Conservation (phyloP, 1,139 yeast species). For the Pichia sp. region DNA sequence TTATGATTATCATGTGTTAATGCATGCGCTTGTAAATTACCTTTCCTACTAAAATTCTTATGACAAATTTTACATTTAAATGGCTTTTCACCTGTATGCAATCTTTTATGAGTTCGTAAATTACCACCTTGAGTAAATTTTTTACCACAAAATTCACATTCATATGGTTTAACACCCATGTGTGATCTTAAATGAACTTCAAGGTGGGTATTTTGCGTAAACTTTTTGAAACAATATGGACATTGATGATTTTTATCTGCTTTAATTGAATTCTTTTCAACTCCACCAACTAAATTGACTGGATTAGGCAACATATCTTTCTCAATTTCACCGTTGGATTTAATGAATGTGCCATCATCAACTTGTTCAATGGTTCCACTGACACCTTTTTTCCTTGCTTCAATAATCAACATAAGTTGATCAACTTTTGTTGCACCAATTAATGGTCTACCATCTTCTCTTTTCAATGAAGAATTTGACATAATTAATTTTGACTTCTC, state of each 20-base stretch:
- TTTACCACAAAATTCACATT: constrained; percentile 73
- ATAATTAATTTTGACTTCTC: constrained; percentile 8
- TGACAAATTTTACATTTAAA: constrained; percentile 69
- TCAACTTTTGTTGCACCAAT: constrained; percentile 86
- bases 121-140: constrained; percentile 91
- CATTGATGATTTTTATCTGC: constrained; percentile 58
- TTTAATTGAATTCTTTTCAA: constrained; percentile 54
- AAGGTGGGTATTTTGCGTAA: constrained; percentile 70
- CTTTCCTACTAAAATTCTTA: constrained; percentile 77
- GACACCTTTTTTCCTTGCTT: constrained; percentile 74
- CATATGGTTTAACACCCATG: constrained; percentile 72
- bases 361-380: constrained; percentile 55
- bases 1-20: constrained; percentile 73
- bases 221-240: constrained; percentile 60
- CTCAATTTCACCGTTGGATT: constrained; percentile 12
- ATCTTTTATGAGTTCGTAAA: constrained; percentile 74
- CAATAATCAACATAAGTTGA: constrained; percentile 82
- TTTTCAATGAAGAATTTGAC: constrained; percentile 29
- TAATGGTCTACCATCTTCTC: constrained; percentile 59
- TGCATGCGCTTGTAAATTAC: constrained; percentile 81
- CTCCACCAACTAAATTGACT: constrained; percentile 73
- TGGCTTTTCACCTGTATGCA: constrained; percentile 91
- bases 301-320: constrained; percentile 48
- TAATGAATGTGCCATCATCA: constrained; percentile 48
- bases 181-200: constrained; percentile 77